Percentiles rank a stretch among this genome's conserved stretches.
Evolutionary conservation across 164 flowering plant genomes (phyloP).

Genomic region (Magnolia kwangsiensis): DNA sequence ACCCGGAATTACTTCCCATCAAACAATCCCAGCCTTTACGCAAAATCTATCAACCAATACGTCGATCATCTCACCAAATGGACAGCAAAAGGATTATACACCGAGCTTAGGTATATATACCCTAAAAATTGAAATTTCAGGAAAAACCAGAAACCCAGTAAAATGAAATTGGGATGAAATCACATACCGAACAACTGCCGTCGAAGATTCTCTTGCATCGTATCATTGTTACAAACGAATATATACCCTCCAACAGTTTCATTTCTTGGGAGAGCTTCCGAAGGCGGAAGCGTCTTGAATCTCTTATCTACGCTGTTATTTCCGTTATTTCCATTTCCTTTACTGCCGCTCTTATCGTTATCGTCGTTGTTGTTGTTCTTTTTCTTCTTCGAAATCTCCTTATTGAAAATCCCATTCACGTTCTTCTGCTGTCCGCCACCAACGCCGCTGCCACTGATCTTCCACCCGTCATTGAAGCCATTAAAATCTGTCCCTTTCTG

Average conservation of each 20-base stretch:
- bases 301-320: slow-evolving; percentile 60
- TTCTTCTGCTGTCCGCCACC: slow-evolving; percentile 3
- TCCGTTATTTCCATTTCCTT: slow-evolving; percentile 17
- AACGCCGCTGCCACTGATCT: slow-evolving; percentile 20
- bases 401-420: slow-evolving; percentile 63
- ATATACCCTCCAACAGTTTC: slow-evolving; percentile 91
- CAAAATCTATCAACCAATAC: not conserved
- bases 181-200: slow-evolving; percentile 86
- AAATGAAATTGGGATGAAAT: not conserved
- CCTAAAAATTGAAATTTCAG: not conserved
- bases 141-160: not conserved
- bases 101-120: not conserved
- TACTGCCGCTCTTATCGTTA: slow-evolving; percentile 10
- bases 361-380: slow-evolving; percentile 19
- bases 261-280: slow-evolving; percentile 79
- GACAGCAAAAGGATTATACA: not conserved
- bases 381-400: slow-evolving; percentile 28
- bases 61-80: not conserved
- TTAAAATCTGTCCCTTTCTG: slow-evolving; percentile 25
- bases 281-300: slow-evolving; percentile 87
- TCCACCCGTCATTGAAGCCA: slow-evolving; percentile 50
- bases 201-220: slow-evolving; percentile 89
- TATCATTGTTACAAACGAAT: slow-evolving; percentile 95
- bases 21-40: not conserved
- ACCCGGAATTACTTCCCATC: not conserved